Conservation (phyloP, 2,329 filamentous ascomycete genomes). For the Parascedosporium putredinis region DNA sequence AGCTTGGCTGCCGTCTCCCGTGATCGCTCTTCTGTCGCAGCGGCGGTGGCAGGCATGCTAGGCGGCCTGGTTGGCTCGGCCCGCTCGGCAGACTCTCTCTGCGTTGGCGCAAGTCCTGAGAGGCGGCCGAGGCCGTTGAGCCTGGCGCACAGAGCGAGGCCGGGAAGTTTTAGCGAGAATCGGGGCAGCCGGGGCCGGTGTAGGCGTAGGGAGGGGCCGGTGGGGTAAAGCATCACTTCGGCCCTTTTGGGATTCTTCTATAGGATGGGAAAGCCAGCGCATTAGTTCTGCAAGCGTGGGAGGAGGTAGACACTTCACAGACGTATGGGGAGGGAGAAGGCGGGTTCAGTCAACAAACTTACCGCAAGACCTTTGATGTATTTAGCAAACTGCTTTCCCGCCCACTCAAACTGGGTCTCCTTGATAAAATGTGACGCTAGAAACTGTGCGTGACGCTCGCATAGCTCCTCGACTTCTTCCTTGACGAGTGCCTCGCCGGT, state of each 20-base stretch:
- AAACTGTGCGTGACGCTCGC: slow-evolving; percentile 38
- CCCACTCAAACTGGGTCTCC: slow-evolving; percentile 30
- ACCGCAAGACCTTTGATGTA: slow-evolving; percentile 28
- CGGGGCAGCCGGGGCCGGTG: background rate
- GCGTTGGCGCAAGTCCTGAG: slow-evolving; percentile 3
- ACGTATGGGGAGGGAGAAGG: background rate
- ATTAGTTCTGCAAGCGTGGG: background rate
- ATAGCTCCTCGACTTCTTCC: slow-evolving; percentile 36
- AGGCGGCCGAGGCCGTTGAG: background rate
- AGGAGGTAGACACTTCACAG: background rate
- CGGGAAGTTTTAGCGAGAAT: slow-evolving; percentile 14
- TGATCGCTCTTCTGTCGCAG: background rate
- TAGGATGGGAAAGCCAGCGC: background rate
- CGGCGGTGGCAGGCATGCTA: background rate
- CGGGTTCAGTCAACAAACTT: slow-evolving; percentile 17
- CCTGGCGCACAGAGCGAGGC: slow-evolving; percentile 8
- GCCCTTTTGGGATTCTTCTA: background rate
- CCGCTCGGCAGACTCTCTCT: background rate
- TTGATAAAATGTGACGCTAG: slow-evolving; percentile 41
- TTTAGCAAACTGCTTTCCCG: slow-evolving; percentile 33
- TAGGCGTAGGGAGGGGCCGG: background rate
- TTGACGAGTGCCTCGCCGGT: slow-evolving; percentile 42
- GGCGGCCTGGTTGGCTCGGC: background rate
- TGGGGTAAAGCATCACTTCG: background rate
- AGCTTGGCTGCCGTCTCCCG: background rate